Evolutionary conservation across 1,284 basidiomycete species (phyloP), one percentile per base, ranked within the genome.

Genomic region (Apiotrichum akiyoshidainum): DNA sequence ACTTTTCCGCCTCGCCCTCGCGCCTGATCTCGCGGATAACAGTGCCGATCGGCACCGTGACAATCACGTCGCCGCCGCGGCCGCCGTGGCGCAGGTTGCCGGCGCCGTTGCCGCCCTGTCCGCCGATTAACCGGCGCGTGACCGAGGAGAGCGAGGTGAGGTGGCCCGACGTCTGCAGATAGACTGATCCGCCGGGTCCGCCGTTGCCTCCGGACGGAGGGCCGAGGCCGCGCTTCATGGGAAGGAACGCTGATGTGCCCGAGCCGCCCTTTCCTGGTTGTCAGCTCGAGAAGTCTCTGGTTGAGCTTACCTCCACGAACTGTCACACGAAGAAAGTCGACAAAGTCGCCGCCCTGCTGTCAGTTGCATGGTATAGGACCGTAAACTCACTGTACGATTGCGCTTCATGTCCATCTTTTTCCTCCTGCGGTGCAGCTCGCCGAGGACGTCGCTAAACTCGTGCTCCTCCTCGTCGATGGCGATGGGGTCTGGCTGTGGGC

Each of bases 131-230:
- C 26, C 86, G 85, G 59, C 84, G 85, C 0, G 85, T 78, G 0
- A 96, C 82, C 1, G 85, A 82, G 9, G 87, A 83, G 33, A 97
- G 85, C 0, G 87, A 89, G 0, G 89, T 89, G 14, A 96, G 79
- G 39, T 85, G 81, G 0, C 86, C 81, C 0, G 87, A 87, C 1
- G 92, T 88, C 47, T 85, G 77, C 64, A 97, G 83, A 73, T 91
- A 92, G 35, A 97, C 85, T 63, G 89, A 86, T 1, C 90, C 92
- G 31, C 93, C 94, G 48, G 83, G 83, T 0, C 92, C 93, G 19
- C 94, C 93, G 64, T 89, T 88, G 1, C 92, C 93, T 1, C 93
- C 93, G 12, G 89, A 90, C 0, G 92, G 90, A 0, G 90, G 90
- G 0, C 92, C 91, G 61, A 85, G 84, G 0, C 86, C 83, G 16